Evolutionary conservation across 2,329 filamentous ascomycete species (phyloP), one percentile per base, ranked within the genome.

Genomic region (Calonectria pteridis): DNA sequence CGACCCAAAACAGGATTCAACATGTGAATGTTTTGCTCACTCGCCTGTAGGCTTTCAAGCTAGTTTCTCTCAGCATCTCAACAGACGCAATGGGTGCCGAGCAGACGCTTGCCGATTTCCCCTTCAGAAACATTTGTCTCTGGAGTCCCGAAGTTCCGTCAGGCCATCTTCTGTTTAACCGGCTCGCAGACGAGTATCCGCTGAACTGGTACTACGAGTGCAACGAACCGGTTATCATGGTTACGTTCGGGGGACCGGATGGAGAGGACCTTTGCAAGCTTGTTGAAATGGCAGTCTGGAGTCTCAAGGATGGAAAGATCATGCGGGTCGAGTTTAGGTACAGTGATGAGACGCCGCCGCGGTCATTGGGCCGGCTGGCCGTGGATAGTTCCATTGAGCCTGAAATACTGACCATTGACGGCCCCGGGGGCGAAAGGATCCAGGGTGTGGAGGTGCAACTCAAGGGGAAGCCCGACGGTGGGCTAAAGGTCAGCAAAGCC

Each of bases 351-450:
- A 40, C 67, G 9, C 46, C 29, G 1, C 20, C 26, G 5, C 55
- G 20, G 28, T 26, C 46, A 2, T 43, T 63, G 18, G 67, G 67
- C 13, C 16, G 20, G 9, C 23, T 69, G 2, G 31, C 40, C 1
- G 53, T n/a, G 33, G 26, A 49, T n/a, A 18, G 33, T 26, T 18
- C 33, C 6, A 9, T 16, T 23, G 23, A 58, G n/a, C 29, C 29
- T 5, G 26, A 62, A 23, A 14, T 31, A 10, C 26, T 69, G 29
- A 26, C 43, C 11, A 63, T 69, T 37, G 43, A 69, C 16, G 67
- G 67, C 16, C 67, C 67, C 5, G 67, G 43, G 6, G 67, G 67
- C 18, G 67, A 69, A 29, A 62, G 43, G 43, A 63, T 69, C 14
- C n/a, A 40, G 26, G 28, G 26, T 14, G 29, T 69, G 13, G 51